Percentiles rank a stretch among this genome's conserved stretches.
Conservation (phyloP, 495 filamentous ascomycete genomes). For the Podospora sp. region DNA sequence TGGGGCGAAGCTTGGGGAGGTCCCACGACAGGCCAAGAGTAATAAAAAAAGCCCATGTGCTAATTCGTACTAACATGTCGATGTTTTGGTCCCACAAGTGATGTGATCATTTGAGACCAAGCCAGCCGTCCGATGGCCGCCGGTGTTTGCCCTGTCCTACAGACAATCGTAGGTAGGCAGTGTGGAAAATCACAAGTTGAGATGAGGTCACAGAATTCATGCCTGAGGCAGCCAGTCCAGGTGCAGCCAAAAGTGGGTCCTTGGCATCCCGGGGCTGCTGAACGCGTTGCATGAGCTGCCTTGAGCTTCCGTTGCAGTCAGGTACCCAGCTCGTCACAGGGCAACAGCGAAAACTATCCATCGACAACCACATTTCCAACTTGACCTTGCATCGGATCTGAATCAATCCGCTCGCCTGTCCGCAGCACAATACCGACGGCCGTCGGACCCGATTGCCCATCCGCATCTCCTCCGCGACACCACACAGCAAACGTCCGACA, state of each 20-base stretch:
- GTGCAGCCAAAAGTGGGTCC: background rate
- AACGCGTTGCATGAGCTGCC: conserved; percentile 28
- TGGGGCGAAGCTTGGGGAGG: background rate
- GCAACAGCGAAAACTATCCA: background rate
- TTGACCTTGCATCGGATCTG: conserved; percentile 10
- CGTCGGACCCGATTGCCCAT: background rate
- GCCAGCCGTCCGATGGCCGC: background rate
- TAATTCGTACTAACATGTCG: background rate
- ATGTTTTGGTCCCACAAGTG: background rate
- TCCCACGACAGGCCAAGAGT: background rate
- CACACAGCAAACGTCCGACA: conserved; percentile 37
- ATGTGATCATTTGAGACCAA: conserved; percentile 6
- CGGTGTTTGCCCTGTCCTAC: too few species aligned
- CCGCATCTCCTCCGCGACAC: background rate
- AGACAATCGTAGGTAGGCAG: background rate
- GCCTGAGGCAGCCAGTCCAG: background rate
- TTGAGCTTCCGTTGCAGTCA: conserved; percentile 21
- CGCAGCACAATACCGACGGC: background rate
- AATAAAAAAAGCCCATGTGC: background rate
- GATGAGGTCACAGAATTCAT: background rate
- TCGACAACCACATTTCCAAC: conserved; percentile 6
- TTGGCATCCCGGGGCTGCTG: background rate
- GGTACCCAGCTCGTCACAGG: conserved; percentile 4
- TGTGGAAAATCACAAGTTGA: background rate
- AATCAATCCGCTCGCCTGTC: background rate